Percentiles rank a stretch among this genome's conserved stretches.
Conservation (phyloP, 2,329 filamentous ascomycete genomes). For the Trichoderma cornu-damae region DNA sequence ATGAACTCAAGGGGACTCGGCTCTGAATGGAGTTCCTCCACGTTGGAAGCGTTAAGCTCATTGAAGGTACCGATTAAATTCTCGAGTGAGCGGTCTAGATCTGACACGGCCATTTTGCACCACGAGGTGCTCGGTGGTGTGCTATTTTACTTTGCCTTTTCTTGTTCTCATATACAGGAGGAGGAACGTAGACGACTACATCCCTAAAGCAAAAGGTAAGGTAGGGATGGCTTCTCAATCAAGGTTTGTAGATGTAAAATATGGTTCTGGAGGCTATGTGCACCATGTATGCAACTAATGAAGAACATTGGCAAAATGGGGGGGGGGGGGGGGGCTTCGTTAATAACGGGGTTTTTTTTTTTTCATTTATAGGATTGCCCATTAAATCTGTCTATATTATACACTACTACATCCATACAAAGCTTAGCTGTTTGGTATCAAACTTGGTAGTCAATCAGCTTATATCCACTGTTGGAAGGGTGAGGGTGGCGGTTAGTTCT, state of each 20-base stretch:
- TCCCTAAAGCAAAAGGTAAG: background rate
- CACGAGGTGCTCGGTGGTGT: too few species aligned
- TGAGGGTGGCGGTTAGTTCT: conserved; percentile 23
- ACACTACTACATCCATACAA: background rate
- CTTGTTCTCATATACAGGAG: background rate
- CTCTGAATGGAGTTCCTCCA: conserved; percentile 58
- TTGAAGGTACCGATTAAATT: conserved; percentile 64
- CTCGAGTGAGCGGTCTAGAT: conserved; percentile 22
- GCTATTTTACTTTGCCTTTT: background rate
- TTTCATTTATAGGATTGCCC: background rate
- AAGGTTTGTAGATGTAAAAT: too few species aligned
- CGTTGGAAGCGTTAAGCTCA: conserved; percentile 58
- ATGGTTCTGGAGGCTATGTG: too few species aligned
- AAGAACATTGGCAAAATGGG: too few species aligned
- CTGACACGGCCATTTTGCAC: background rate
- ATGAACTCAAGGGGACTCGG: conserved; percentile 76
- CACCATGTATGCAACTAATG: conserved; percentile 3
- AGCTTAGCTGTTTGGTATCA: background rate
- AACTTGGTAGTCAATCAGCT: background rate
- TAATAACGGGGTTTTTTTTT: too few species aligned
- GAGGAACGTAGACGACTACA: background rate
- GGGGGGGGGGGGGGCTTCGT: too few species aligned
- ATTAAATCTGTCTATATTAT: background rate
- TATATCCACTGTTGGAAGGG: background rate
- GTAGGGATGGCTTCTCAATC: too few species aligned